Evolutionary conservation across 23 red algal species (phyloP), one percentile per base, ranked within the genome.

Genomic region (Gracilaria domingensis): DNA sequence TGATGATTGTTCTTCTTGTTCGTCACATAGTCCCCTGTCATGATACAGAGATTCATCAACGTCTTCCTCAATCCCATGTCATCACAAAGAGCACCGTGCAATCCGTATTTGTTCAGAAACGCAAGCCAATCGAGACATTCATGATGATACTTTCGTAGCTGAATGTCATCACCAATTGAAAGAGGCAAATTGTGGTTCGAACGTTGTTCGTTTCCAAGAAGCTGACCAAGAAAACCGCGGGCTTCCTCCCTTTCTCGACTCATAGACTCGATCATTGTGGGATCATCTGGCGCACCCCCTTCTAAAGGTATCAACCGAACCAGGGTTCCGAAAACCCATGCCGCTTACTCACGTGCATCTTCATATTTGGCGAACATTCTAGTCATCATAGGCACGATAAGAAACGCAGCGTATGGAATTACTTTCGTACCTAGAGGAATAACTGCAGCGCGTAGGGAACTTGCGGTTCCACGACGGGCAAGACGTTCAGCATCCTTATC

Each of bases 61-160:
- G 97, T 99, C 78, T 99, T 99, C 23, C 97, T 94, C 29, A 99
- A 88, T 34, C 97, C 97, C 97, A 99, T 99, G 58, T 99, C 97
- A 83, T 99, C 97, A 78, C 97, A 99, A 20, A 99, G 88, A 23
- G 93, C 93, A 9, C 97, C 97, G 58, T 99, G 97, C 37, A 99
- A 57, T 16, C 89, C 94, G 89, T 96, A 99, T n/a, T 88, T 86
- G 59, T 96, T 87, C 13, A 99, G 73, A 47, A 99, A 99, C 0
- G 92, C 94, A 33, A 99, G 49, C 97, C 97, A 99, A 60, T 99
- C 94, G 9, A 99, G 66, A 34, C 97, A 95, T 64, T 99, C 94
- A 38, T 96, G 94, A 49, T 99, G 97, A 84, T 99, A 99, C 35
- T 92, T 86, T 56, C 97, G 91, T 21, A 99, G 75, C 2, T 25